A percentile compares a stretch with the other conserved stretches of the same genome.
These are phyloP conservation scores for Acacia melanoxylon DNA, from an alignment of 306 rosid genomes.

Conservation along the genomic window DNA sequence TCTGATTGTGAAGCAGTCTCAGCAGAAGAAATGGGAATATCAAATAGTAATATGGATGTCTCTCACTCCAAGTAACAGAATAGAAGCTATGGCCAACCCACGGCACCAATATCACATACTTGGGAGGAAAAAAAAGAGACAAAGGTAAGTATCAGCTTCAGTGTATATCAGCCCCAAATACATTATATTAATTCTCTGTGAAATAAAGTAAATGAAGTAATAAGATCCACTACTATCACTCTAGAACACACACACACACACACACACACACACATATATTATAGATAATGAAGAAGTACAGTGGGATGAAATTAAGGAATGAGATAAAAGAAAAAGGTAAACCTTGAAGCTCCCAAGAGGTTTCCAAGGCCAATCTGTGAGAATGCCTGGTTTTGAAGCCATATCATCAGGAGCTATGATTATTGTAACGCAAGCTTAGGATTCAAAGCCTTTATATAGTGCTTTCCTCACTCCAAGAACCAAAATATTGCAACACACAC, in stretches of 20 bases:
- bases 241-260: not conserved
- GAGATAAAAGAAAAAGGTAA: not conserved
- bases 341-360: constrained; percentile 60
- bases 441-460: not conserved
- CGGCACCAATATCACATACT: not conserved
- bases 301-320: not conserved
- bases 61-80: not conserved
- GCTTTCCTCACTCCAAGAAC: no score
- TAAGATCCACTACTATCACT: not conserved
- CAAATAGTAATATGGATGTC: not conserved
- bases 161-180: no score
- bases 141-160: not conserved
- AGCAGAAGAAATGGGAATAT: not conserved
- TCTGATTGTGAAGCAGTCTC: not conserved
- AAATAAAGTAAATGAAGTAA: not conserved
- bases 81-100: not conserved
- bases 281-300: not conserved
- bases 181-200: no score
- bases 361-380: constrained; percentile 68
- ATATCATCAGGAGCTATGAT: not conserved
- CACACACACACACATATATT: not conserved
- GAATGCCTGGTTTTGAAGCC: constrained; percentile 66
- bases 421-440: not conserved
- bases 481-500: no score
- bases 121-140: not conserved